phyloP scores from a whole-genome alignment of 1,284 basidiomycete species.

The Ustilago vetiveriae region DNA sequence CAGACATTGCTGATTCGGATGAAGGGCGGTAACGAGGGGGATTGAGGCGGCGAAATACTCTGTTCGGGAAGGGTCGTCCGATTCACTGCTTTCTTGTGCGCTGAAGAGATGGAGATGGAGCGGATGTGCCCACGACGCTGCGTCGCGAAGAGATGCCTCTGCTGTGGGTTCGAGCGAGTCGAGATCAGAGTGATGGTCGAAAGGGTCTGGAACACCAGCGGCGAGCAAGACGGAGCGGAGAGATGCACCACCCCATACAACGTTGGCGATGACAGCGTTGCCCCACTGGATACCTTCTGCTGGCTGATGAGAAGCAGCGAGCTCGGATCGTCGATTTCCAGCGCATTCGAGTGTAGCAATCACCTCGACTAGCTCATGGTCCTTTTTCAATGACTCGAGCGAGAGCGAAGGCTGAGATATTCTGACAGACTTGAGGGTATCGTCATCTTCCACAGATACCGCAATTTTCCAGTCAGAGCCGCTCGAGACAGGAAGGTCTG shows the following conservation, averaged over 20 bases:
- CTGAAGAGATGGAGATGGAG: slow-evolving; percentile 46
- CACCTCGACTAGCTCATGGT: slow-evolving; percentile 15
- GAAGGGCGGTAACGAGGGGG: slow-evolving; percentile 45
- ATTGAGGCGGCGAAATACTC: slow-evolving; percentile 47
- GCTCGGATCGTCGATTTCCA: slow-evolving; percentile 48
- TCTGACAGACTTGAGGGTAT: background rate
- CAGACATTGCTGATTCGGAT: slow-evolving; percentile 46
- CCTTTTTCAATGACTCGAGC: slow-evolving; percentile 19
- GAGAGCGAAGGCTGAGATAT: background rate
- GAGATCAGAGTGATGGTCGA: slow-evolving; percentile 22
- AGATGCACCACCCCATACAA: slow-evolving; percentile 41
- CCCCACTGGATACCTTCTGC: slow-evolving; percentile 52
- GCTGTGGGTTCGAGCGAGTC: slow-evolving; percentile 26
- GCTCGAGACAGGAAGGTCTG: background rate
- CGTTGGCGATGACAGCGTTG: slow-evolving; percentile 48
- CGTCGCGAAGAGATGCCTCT: slow-evolving; percentile 3
- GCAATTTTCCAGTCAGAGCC: slow-evolving; percentile 16
- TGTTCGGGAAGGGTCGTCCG: slow-evolving; percentile 22
- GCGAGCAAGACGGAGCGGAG: slow-evolving; percentile 36
- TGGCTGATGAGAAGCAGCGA: slow-evolving; percentile 22
- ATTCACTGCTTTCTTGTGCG: slow-evolving; percentile 44
- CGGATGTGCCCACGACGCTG: slow-evolving; percentile 23
- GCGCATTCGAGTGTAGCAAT: slow-evolving; percentile 53
- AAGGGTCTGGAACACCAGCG: slow-evolving; percentile 44
- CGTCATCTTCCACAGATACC: slow-evolving; percentile 19